phyloP scores from a whole-genome alignment of 441 rosid genomes.

The Arabidopsis hybrid region DNA sequence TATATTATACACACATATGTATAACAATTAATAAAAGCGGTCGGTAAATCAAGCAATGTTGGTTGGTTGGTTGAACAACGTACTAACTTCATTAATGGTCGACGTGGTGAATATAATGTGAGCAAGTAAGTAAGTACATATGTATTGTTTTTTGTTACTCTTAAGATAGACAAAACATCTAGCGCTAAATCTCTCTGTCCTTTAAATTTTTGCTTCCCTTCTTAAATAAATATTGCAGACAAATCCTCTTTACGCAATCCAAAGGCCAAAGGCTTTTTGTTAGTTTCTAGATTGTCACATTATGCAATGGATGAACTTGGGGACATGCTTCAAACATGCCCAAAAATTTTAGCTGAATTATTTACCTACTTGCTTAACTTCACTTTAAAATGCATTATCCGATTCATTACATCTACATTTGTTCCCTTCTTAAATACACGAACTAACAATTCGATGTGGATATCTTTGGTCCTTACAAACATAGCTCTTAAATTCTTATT shows the following conservation, averaged over 20 bases:
- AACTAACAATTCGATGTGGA: background rate
- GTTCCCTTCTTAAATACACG: too few relatives aligned
- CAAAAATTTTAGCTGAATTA: conserved; percentile 16
- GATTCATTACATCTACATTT: too few relatives aligned
- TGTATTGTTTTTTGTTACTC: conserved; percentile 21
- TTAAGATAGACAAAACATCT: conserved; percentile 17
- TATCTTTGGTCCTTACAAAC: background rate
- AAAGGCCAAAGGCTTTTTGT: conserved; percentile 27
- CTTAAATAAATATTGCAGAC: background rate
- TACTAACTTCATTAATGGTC: conserved; percentile 35
- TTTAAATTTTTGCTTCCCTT: background rate
- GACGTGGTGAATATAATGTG: conserved; percentile 13
- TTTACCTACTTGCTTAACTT: conserved; percentile 11
- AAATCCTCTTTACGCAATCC: conserved; percentile 43
- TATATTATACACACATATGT: too few relatives aligned
- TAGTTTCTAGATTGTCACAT: conserved; percentile 34
- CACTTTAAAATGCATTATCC: too few relatives aligned
- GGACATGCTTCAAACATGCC: conserved; percentile 46
- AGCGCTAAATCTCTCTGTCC: background rate
- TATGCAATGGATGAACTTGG: conserved; percentile 27
- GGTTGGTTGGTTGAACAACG: conserved; percentile 39
- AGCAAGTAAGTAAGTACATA: conserved; percentile 39
- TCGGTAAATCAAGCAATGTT: conserved; percentile 32
- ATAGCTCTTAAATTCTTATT: background rate
- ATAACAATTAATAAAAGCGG: conserved; percentile 6